Evolutionary conservation across 345 rosid genomes (phyloP), one percentile per base, ranked within the genome.

Genomic region (Pistacia vera): DNA sequence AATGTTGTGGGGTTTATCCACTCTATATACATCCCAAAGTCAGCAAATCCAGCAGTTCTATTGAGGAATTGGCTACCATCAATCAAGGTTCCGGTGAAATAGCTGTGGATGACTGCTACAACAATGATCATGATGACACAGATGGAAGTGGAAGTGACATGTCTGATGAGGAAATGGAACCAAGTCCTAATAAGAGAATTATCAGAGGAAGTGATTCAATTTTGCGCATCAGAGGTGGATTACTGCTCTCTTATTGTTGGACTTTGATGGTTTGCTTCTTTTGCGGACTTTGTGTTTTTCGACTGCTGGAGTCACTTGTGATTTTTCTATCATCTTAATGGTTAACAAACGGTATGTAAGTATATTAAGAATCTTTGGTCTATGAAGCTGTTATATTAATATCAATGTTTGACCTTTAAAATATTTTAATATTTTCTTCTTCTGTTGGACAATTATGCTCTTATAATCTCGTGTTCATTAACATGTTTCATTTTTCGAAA

Each of bases 1-100:
- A 63, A 63, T 33, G 66, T 63, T 14, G 46, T 63, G 66, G 66
- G 17, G 66, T 63, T 13, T 30, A 38, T 63, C 46, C 66, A 35
- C 7, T 63, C 2, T 63, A 63, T 33, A 38, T 17, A 30, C 6
- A 63, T 16, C 41, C 46, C 18, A 33, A 33, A 1, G 30, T 12
- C 14, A 62, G 41, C 6, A 38, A 62, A 28, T 4, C 66, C 6
- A 10, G 10, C 41, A 62, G 28, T 33, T 33, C 66, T 28, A 17
- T 12, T 11, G 44, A 62, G 44, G 30, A 33, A 13, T 63, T 63
- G 51, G 51, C 51, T 46, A 46, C 51, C 51, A 46, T 11, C 8
- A 11, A 46, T 46, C 51, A 46, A 46, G 51, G 11, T 46, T 46
- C 10, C 11, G 51, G 10, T 7, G 51, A 46, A 46, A 7, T 46